Percentiles rank a stretch among this genome's conserved stretches.
phyloP scores from a whole-genome alignment of 169 alveolate species.

The Plasmodium gonderi region DNA sequence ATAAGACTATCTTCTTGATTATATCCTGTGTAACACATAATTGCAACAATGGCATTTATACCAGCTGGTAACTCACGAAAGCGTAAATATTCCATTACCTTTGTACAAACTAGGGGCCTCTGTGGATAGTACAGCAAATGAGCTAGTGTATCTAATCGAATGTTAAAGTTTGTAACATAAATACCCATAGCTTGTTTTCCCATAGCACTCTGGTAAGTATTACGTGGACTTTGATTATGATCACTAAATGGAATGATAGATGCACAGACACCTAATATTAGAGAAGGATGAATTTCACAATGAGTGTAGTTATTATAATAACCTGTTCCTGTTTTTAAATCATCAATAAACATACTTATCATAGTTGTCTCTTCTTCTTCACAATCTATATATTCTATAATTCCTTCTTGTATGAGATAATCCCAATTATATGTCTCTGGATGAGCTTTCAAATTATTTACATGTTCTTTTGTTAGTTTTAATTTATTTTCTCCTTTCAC shows the following conservation, averaged over 20 bases:
- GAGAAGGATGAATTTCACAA: slow-evolving; percentile 99
- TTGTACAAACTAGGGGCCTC: slow-evolving; percentile 98
- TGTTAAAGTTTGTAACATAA: slow-evolving; percentile 97
- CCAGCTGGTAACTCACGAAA: slow-evolving; percentile 99
- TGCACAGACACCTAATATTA: slow-evolving; percentile 99
- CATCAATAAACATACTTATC: slow-evolving; percentile 98
- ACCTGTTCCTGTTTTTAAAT: slow-evolving; percentile 87
- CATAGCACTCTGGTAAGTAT: slow-evolving; percentile 99
- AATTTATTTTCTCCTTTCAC: slow-evolving; percentile 83
- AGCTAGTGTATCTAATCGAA: slow-evolving; percentile 98
- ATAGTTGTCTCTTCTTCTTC: slow-evolving; percentile 99
- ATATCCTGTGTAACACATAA: slow-evolving; percentile 99
- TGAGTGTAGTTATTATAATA: slow-evolving; percentile 97
- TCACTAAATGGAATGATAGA: slow-evolving; percentile 99
- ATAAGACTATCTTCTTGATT: slow-evolving; percentile 99
- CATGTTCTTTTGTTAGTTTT: slow-evolving; percentile 88
- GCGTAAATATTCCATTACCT: slow-evolving; percentile 97
- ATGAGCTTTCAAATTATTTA: slow-evolving; percentile 74
- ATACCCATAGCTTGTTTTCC: slow-evolving; percentile 99
- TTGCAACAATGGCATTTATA: slow-evolving; percentile 97
- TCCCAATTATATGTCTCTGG: slow-evolving; percentile 84
- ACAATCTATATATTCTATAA: slow-evolving; percentile 98
- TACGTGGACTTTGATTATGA: slow-evolving; percentile 99
- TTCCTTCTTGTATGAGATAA: slow-evolving; percentile 93
- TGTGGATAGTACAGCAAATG: slow-evolving; percentile 98